Evolutionary conservation across 768 basidiomycete genomes (phyloP).

Genomic region (Lentinula lateritia): DNA sequence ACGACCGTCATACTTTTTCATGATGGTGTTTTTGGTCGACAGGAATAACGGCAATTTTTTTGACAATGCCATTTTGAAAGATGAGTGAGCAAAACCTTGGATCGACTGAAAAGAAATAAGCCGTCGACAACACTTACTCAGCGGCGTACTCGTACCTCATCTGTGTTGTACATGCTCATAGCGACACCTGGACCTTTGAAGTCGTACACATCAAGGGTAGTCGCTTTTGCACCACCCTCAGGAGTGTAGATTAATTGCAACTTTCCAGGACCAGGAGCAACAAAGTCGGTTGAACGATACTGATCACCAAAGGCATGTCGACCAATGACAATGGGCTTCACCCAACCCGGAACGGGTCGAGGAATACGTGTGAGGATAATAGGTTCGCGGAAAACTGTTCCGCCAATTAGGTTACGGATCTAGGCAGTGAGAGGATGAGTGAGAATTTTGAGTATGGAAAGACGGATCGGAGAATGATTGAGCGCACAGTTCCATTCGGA

Average conservation of each 20-base stretch:
- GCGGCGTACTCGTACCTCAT: conserved; percentile 50
- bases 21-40: conserved; percentile 97
- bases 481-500: conserved; percentile 85
- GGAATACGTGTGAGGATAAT: conserved; percentile 91
- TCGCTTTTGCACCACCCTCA: conserved; percentile 60
- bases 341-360: conserved; percentile 93
- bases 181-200: conserved; percentile 92
- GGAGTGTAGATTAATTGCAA: conserved; percentile 91
- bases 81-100: conserved; percentile 91
- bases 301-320: conserved; percentile 98
- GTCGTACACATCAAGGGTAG: conserved; percentile 80
- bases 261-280: conserved; percentile 90
- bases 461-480: conserved; percentile 2
- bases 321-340: conserved; percentile 93
- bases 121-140: neutral
- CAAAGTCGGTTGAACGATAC: conserved; percentile 92
- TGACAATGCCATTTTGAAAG: conserved; percentile 90
- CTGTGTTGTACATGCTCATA: conserved; percentile 98
- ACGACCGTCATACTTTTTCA: conserved; percentile 96
- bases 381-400: conserved; percentile 98
- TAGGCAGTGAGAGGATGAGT: conserved; percentile 19
- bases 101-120: conserved; percentile 55
- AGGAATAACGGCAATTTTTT: conserved; percentile 88
- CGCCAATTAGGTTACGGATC: conserved; percentile 97
- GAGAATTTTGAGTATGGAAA: neutral